A percentile compares a stretch with the other conserved stretches of the same genome.
phyloP scores from a whole-genome alignment of 2,329 filamentous ascomycete species.

The Biscogniauxia sp. region DNA sequence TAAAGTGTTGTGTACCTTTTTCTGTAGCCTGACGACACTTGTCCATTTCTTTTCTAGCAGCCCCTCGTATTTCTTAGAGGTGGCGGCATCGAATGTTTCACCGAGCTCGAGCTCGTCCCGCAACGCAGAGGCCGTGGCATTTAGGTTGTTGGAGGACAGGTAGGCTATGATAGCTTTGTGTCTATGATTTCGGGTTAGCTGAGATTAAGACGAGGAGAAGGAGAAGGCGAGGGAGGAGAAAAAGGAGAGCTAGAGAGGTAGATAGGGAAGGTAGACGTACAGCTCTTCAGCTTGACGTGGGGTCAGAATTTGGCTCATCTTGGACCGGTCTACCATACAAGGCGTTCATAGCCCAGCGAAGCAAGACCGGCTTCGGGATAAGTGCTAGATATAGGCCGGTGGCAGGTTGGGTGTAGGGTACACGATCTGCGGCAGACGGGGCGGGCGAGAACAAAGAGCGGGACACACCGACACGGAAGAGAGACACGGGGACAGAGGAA shows the following conservation, averaged over 20 bases:
- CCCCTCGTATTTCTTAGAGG: conserved; percentile 90
- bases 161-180: conserved; percentile 95
- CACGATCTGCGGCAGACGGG: not conserved
- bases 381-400: conserved; percentile 3
- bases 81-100: conserved; percentile 71
- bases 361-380: conserved; percentile 1
- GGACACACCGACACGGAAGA: not conserved
- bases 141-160: conserved; percentile 69
- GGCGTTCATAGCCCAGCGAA: conserved; percentile 1
- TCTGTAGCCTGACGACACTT: conserved; percentile 88
- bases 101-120: conserved; percentile 74
- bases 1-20: conserved; percentile 63
- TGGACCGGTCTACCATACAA: conserved; percentile 6
- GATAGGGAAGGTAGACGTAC: conserved; percentile 14
- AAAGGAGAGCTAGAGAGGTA: not conserved
- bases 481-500: not conserved
- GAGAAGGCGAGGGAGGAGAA: not conserved
- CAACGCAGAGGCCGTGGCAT: conserved; percentile 67
- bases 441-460: not conserved
- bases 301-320: conserved; percentile 32
- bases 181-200: conserved; percentile 14
- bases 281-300: conserved; percentile 34
- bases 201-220: not conserved
- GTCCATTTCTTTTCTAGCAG: conserved; percentile 99
- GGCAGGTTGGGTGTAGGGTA: not conserved